Percentiles rank a stretch among this genome's conserved stretches.
These are phyloP conservation scores for Phytopythium oedochilum DNA, from an alignment of 352 stramenopile genomes.

Conservation along the genomic window DNA sequence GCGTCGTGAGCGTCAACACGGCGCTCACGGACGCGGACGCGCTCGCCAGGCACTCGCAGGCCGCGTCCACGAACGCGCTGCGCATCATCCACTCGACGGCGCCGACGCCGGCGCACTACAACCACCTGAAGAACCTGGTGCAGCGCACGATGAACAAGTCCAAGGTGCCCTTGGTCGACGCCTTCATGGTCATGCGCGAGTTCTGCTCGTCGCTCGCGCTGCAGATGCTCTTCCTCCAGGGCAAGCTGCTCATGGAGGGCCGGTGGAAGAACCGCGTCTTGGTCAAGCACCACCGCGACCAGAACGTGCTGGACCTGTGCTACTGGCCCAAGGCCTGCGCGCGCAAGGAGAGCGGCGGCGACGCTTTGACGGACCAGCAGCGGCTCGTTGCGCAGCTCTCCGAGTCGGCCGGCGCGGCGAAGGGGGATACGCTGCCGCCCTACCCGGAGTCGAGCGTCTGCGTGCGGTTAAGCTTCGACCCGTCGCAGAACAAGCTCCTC, in stretches of 20 bases:
- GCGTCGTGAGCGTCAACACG: constrained; percentile 77
- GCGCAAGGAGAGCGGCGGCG: constrained; percentile 31
- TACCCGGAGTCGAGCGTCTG: constrained; percentile 71
- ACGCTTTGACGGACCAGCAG: constrained; percentile 55
- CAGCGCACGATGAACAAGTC: constrained; percentile 86
- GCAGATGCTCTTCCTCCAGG: constrained; percentile 71
- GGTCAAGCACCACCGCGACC: constrained; percentile 74
- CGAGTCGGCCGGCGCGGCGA: constrained; percentile 17
- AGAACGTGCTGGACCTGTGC: constrained; percentile 76
- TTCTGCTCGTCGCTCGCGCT: constrained; percentile 78
- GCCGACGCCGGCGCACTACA: constrained; percentile 67
- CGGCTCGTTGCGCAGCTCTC: constrained; percentile 51
- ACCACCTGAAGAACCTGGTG: constrained; percentile 81
- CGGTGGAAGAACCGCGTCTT: constrained; percentile 78
- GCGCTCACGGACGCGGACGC: constrained; percentile 54
- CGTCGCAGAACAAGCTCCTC: constrained; percentile 55
- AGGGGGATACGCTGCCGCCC: constrained; percentile 18
- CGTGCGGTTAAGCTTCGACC: constrained; percentile 58
- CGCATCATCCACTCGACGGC: constrained; percentile 78
- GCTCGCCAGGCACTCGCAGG: constrained; percentile 49
- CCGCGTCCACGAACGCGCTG: constrained; percentile 57
- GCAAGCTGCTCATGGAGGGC: constrained; percentile 70
- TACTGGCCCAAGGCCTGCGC: constrained; percentile 78
- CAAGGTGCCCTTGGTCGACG: constrained; percentile 69
- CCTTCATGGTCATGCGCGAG: constrained; percentile 78